These are phyloP conservation scores for Mortierella sp. DNA, from an alignment of 371 early-diverging fungal species.

Conservation along the genomic window DNA sequence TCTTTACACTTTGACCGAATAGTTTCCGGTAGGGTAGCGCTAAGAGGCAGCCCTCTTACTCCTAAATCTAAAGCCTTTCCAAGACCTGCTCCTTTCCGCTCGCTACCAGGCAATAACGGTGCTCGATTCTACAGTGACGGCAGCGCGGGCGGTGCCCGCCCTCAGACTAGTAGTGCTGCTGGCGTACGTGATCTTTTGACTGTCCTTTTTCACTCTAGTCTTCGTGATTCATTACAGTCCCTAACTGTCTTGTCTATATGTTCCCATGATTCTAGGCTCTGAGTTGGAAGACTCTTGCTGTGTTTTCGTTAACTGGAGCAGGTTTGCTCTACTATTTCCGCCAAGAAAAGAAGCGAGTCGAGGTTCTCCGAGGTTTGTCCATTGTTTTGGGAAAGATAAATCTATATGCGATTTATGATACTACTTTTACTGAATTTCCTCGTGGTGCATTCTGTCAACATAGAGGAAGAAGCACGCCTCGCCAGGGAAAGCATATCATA, in stretches of 20 bases:
- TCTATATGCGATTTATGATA: background rate
- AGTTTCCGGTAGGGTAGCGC: conserved; percentile 10
- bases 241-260: background rate
- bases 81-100: conserved; percentile 4
- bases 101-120: background rate
- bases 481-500: conserved; percentile 60
- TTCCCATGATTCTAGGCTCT: conserved; percentile 23
- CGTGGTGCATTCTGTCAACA: background rate
- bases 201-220: background rate
- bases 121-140: conserved; percentile 21
- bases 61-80: background rate
- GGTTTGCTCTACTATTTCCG: conserved; percentile 74
- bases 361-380: conserved; percentile 59
- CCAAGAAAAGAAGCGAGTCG: conserved; percentile 71
- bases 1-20: background rate
- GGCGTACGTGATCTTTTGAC: conserved; percentile 20
- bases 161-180: conserved; percentile 33
- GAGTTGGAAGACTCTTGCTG: conserved; percentile 57
- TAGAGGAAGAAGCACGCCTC: conserved; percentile 53
- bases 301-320: conserved; percentile 71
- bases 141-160: conserved; percentile 40
- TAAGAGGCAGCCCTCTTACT: background rate
- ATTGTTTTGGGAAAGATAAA: background rate
- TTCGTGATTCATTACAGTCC: background rate
- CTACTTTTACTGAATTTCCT: too few relatives aligned